Evolutionary conservation across 257 asterid genomes (phyloP).

Genomic region (Paulownia fortunei): DNA sequence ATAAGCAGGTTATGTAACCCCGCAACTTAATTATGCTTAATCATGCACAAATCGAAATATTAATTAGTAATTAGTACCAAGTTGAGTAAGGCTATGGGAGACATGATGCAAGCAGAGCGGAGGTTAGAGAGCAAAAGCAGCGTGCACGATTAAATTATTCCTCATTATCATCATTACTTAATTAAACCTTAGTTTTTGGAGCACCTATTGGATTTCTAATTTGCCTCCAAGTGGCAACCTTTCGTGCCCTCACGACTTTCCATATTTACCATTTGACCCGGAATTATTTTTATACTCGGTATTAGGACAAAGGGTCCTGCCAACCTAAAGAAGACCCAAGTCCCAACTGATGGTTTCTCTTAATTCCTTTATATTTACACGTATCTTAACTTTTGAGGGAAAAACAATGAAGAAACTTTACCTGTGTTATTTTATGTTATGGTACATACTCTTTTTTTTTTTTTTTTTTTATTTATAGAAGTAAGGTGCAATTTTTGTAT

Average conservation of each 20-base stretch:
- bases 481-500: too few relatives aligned
- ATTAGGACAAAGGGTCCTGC: too few relatives aligned
- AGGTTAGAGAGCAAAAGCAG: conserved; percentile 26
- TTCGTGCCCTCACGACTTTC: conserved; percentile 31
- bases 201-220: conserved; percentile 23
- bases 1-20: background rate
- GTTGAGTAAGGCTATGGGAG: too few relatives aligned
- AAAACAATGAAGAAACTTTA: too few relatives aligned
- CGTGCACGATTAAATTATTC: conserved; percentile 22
- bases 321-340: too few relatives aligned
- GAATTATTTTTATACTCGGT: too few relatives aligned
- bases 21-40: background rate
- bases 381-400: too few relatives aligned
- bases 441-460: too few relatives aligned
- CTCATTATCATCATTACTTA: background rate
- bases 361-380: too few relatives aligned
- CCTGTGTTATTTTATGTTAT: too few relatives aligned
- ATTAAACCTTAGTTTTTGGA: conserved; percentile 34
- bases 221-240: conserved; percentile 81
- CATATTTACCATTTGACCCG: conserved; percentile 29
- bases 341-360: too few relatives aligned
- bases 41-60: background rate
- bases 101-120: background rate
- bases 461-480: too few relatives aligned
- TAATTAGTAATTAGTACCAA: background rate